Percentiles rank a stretch among this genome's conserved stretches.
Evolutionary conservation across 1,139 yeast species (phyloP).

Genomic region (Pichia terricola): DNA sequence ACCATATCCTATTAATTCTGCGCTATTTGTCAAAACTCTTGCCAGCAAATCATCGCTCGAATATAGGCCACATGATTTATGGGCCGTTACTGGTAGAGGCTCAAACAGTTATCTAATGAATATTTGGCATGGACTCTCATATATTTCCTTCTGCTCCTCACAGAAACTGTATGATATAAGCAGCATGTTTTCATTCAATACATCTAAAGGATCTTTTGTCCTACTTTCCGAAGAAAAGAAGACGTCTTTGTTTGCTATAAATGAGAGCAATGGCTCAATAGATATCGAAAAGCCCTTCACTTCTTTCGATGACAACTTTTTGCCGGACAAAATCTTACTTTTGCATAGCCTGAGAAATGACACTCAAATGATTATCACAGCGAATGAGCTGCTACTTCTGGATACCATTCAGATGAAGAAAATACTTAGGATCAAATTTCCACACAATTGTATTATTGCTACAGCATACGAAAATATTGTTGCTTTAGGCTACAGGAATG

Average conservation of each 20-base stretch:
- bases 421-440: neutral
- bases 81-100: slow-evolving; percentile 22
- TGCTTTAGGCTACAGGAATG: neutral
- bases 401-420: neutral
- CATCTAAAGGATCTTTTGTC: neutral
- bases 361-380: neutral
- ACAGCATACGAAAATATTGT: neutral
- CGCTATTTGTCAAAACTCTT: neutral
- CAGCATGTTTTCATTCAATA: neutral
- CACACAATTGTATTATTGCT: slow-evolving; percentile 2
- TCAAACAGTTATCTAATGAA: slow-evolving; percentile 19
- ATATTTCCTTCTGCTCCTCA: neutral
- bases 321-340: neutral
- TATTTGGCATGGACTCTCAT: slow-evolving; percentile 4
- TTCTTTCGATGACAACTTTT: neutral
- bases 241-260: neutral
- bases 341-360: neutral
- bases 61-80: slow-evolving; percentile 15
- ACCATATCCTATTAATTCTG: neutral
- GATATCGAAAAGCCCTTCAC: neutral
- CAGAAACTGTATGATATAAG: neutral
- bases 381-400: too few relatives aligned
- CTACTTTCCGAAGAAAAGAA: neutral
- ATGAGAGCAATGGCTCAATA: neutral
- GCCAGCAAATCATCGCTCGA: neutral